Evolutionary conservation across 768 basidiomycete species (phyloP), one percentile per base, ranked within the genome.

Genomic region (Mycena floridula): DNA sequence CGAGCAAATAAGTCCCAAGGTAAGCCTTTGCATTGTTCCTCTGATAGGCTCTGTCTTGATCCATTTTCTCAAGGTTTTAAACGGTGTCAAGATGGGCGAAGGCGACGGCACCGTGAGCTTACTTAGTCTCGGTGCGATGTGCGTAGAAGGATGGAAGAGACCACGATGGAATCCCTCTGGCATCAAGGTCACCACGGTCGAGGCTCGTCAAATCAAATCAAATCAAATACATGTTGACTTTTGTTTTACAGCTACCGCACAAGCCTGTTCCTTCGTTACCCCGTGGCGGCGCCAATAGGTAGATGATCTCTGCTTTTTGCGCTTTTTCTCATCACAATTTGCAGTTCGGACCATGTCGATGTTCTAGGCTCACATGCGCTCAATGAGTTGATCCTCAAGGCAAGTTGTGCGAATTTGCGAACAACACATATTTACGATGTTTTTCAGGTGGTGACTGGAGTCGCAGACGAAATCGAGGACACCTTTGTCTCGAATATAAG

Each of bases 21-120:
- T 75, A 51, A 22, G 56, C 39, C 18, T 8, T 35, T 27, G n/a
- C 4, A 18, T 28, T 21, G 25, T 26, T 18, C 20, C 22, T 8
- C 11, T 27, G 11, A 23, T n/a, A n/a, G n/a, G n/a, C n/a, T n/a
- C n/a, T n/a, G n/a, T n/a, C n/a, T n/a, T n/a, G n/a, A n/a, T n/a
- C 24, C 27, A 22, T 3, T 22, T 44, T 46, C 42, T 8, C 16
- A 25, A 83, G 82, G 66, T 89, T 39, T 68, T 74, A 42, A 90
- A 88, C 50, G 94, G 94, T 9, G 89, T 97, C 43, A 89, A 86
- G 52, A 81, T 94, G 63, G 90, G 91, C 30, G 92, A 96, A 67
- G 95, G 93, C 7, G 96, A 98, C 59, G 95, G 96, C 11, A 97
- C 96, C 2, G 92, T 93, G 20, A 81, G 81, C 53, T 64, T 92